Base-by-base conservation (phyloP, 768 basidiomycete species). In the Pleurotus ostreatus region DNA sequence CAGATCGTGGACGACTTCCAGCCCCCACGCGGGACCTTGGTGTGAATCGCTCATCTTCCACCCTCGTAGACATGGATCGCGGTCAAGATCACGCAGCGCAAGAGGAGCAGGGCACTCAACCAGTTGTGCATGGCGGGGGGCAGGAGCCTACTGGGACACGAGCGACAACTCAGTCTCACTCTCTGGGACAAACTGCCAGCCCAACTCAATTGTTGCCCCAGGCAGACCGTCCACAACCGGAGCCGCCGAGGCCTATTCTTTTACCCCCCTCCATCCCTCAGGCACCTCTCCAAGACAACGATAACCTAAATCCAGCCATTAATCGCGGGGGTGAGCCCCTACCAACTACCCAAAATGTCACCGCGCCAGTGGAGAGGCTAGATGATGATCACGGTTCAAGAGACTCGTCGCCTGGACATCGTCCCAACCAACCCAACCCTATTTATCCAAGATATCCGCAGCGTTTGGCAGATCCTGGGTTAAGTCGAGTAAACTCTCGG, bases 21-120 rank as follows among this genome's bases (percentile, higher is more conserved):
- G 16, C 51, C 18, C 23, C 15, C 26, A 37, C 34, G 15, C 22
- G 23, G 34, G 39, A 30, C 37, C 13, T 38, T 43, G 39, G 18
- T 23, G 39, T 39, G 18, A 23, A 39, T 18, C 51, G 22, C 16
- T 22, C 51, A 11, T 16, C 51, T 25, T 41, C 51, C 6, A 39
- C 39, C 26, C 9, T 41, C 51, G 41, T 20, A 40, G n/a, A 41
- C n/a, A 55, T 55, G 54, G 54, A 55, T 45, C 40, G 34, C 41
- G 26, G 45, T 22, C 54, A 55, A 34, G 54, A 46, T 15, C 54
- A 26, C 22, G 46, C 38, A 46, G n/a, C 6, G 22, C 46, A n/a
- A 46, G 15, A 12, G 22, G 44, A 38, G 15, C 39, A 55, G 22
- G 25, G 26, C 18, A 13, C 5, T 38, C 45, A 55, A 18, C 41